Percentiles rank a stretch among this genome's conserved stretches.
These are phyloP conservation scores for Vanilla planifolia DNA, from an alignment of 106 monocot genomes.

Conservation along the genomic window DNA sequence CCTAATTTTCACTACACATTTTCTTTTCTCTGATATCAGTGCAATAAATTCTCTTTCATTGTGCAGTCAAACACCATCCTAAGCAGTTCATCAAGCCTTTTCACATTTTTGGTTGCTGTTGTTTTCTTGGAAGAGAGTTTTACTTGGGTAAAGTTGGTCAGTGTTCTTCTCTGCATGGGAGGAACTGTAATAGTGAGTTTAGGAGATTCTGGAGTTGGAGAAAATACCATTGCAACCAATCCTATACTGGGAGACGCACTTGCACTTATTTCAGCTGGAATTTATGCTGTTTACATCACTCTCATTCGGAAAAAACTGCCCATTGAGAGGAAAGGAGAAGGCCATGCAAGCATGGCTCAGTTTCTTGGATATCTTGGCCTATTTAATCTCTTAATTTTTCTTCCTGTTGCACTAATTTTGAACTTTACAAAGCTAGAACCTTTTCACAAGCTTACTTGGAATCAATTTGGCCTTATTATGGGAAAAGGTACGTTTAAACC, in stretches of 20 bases:
- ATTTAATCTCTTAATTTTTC: slow-evolving; percentile 74
- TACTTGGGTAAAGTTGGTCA: slow-evolving; percentile 80
- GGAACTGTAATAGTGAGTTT: slow-evolving; percentile 83
- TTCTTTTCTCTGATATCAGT: not conserved
- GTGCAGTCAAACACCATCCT: slow-evolving; percentile 91
- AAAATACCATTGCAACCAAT: slow-evolving; percentile 52
- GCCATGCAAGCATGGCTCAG: slow-evolving; percentile 76
- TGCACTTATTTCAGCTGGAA: slow-evolving; percentile 62
- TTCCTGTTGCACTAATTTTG: slow-evolving; percentile 63
- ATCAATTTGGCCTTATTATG: slow-evolving; percentile 73
- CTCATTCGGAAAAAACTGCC: slow-evolving; percentile 78
- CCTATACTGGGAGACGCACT: slow-evolving; percentile 79
- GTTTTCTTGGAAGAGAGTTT: slow-evolving; percentile 75
- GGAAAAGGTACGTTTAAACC: slow-evolving; percentile 61
- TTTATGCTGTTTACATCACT: slow-evolving; percentile 88
- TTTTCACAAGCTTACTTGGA: slow-evolving; percentile 62
- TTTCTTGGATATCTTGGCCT: slow-evolving; percentile 88
- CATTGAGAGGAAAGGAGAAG: slow-evolving; percentile 66
- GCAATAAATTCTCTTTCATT: slow-evolving; percentile 13
- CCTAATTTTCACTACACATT: not conserved
- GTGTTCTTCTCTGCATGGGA: slow-evolving; percentile 92
- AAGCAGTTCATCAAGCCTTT: slow-evolving; percentile 92
- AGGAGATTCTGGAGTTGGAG: slow-evolving; percentile 46
- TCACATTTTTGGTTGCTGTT: slow-evolving; percentile 82
- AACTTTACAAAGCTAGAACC: slow-evolving; percentile 69